Evolutionary conservation across 169 alveolate species (phyloP).

Genomic region (Cryptosporidium parvum): DNA sequence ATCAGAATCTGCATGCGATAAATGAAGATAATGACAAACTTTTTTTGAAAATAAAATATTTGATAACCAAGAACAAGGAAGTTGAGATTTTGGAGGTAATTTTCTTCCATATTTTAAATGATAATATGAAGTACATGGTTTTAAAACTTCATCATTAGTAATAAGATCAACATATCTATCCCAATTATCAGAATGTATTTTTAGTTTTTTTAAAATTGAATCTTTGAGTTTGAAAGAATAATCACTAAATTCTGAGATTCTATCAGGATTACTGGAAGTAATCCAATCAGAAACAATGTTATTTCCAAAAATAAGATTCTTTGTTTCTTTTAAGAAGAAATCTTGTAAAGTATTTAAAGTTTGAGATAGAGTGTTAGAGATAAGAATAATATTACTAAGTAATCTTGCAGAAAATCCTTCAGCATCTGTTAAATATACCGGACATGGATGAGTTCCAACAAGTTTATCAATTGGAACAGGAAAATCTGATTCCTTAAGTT

Average conservation of each 20-base stretch:
- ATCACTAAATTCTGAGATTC: not conserved
- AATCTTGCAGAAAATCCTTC: constrained; percentile 40
- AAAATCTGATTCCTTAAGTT: constrained; percentile 39
- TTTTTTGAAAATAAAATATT: constrained; percentile 42
- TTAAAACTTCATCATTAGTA: constrained; percentile 31
- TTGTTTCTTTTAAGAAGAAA: constrained; percentile 6
- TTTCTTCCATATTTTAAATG: constrained; percentile 27
- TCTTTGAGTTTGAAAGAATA: constrained; percentile 1
- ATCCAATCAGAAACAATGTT: constrained; percentile 28
- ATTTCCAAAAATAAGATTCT: not conserved
- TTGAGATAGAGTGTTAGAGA: constrained; percentile 13
- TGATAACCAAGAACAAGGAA: constrained; percentile 75
- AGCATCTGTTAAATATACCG: constrained; percentile 55
- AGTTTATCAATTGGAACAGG: constrained; percentile 61
- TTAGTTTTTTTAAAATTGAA: not conserved
- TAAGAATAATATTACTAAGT: constrained; percentile 16
- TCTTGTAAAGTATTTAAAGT: constrained; percentile 11
- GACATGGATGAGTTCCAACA: constrained; percentile 65
- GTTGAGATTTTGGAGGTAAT: not conserved
- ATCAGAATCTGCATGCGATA: not conserved
- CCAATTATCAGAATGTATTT: constrained; percentile 25
- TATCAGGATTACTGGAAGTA: not conserved
- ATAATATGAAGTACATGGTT: constrained; percentile 54
- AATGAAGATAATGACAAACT: constrained; percentile 38
- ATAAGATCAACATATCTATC: constrained; percentile 2